These are phyloP conservation scores for Tetradesmus lagerheimii DNA, from an alignment of 139 green algal genomes.

Conservation along the genomic window DNA sequence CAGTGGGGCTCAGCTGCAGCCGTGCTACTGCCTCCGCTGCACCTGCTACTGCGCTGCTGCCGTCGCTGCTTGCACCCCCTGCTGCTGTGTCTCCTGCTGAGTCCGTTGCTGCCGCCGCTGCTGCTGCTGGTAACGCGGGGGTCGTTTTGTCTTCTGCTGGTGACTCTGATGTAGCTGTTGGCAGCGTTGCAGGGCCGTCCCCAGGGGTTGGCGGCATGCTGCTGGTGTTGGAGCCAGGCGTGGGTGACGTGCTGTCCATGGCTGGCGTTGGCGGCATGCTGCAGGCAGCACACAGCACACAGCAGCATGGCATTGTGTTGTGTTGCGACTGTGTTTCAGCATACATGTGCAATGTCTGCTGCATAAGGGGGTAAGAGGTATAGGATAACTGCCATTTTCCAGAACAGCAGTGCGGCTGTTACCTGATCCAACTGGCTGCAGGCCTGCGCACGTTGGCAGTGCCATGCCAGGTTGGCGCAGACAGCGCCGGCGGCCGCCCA, in stretches of 20 bases:
- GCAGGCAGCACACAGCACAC: not conserved
- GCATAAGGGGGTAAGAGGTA: not conserved
- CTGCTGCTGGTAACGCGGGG: not conserved
- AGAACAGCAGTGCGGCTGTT: not conserved
- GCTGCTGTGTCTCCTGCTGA: not conserved
- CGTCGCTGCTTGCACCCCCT: not conserved
- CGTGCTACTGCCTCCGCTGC: not conserved
- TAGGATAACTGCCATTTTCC: not conserved
- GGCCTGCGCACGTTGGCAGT: conserved; percentile 4
- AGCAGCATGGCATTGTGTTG: not conserved
- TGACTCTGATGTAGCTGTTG: not conserved
- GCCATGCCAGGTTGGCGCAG: not conserved
- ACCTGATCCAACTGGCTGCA: conserved; percentile 19
- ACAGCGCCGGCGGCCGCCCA: not conserved
- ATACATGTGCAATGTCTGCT: not conserved
- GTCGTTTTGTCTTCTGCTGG: not conserved
- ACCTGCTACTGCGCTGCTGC: not conserved
- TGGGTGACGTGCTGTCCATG: not conserved
- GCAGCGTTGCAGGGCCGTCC: not conserved
- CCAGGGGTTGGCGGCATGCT: not conserved
- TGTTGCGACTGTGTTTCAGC: not conserved
- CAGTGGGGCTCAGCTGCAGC: not conserved
- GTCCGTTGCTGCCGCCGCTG: not conserved
- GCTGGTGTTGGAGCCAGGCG: not conserved
- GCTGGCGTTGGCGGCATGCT: not conserved